These are phyloP conservation scores for Boletus vermiculosoides DNA, from an alignment of 768 basidiomycete species.

Conservation along the genomic window DNA sequence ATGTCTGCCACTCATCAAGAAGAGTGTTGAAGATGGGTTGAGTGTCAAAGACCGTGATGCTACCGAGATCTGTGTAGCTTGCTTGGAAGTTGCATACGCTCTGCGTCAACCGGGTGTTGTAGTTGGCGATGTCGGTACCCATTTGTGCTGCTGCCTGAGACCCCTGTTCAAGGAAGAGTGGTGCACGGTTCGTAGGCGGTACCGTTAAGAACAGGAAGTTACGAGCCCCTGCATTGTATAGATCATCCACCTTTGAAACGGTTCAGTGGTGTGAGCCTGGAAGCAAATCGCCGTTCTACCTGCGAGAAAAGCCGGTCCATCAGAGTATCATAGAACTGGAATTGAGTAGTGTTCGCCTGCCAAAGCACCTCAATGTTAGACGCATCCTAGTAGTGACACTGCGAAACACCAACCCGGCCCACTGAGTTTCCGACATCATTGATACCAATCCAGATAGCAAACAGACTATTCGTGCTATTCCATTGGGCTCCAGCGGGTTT, in stretches of 20 bases:
- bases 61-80: conserved; percentile 42
- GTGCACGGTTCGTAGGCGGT: conserved; percentile 56
- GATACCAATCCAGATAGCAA: conserved; percentile 71
- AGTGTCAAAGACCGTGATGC: conserved; percentile 52
- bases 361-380: neutral
- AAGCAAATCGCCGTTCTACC: conserved; percentile 6
- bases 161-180: conserved; percentile 48
- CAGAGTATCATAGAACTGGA: conserved; percentile 25
- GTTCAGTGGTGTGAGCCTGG: neutral
- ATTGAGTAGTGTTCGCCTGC: conserved; percentile 25
- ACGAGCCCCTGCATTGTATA: conserved; percentile 46
- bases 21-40: conserved; percentile 58
- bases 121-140: conserved; percentile 41
- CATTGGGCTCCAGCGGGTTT: conserved; percentile 55
- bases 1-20: conserved; percentile 48
- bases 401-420: conserved; percentile 18
- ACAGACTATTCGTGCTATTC: conserved; percentile 55
- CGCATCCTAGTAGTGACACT: neutral
- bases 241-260: conserved; percentile 13
- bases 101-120: conserved; percentile 46
- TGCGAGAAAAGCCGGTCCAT: conserved; percentile 30
- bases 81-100: conserved; percentile 41
- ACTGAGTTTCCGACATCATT: conserved; percentile 49
- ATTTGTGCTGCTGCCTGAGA: conserved; percentile 26
- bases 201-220: conserved; percentile 65